phyloP scores from a whole-genome alignment of 108 stramenopile species.

The Craspedostauros australis region DNA sequence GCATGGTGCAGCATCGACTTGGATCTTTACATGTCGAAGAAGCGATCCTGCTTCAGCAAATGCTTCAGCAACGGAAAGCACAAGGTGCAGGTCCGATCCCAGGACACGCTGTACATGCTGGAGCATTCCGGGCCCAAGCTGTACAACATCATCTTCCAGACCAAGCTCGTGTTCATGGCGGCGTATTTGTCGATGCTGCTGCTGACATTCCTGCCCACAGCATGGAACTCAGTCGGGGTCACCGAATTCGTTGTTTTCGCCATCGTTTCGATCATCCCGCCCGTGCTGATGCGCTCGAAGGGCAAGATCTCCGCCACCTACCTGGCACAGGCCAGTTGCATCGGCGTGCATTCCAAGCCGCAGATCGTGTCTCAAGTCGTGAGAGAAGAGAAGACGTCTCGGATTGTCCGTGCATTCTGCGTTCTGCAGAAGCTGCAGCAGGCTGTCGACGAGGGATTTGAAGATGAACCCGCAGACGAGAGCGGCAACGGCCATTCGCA shows the following conservation, averaged over 20 bases:
- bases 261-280: constrained; percentile 10
- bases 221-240: neutral
- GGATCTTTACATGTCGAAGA: constrained; percentile 10
- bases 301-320: constrained; percentile 7
- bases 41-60: constrained; percentile 4
- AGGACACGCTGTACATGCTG: constrained; percentile 26
- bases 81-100: neutral
- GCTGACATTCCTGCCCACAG: constrained; percentile 5
- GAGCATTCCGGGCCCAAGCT: constrained; percentile 21
- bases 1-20: constrained; percentile 20
- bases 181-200: constrained; percentile 19
- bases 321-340: constrained; percentile 13
- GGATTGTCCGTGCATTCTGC: constrained; percentile 33
- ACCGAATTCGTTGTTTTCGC: neutral
- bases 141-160: constrained; percentile 22
- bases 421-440: constrained; percentile 29
- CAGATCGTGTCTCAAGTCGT: constrained; percentile 30
- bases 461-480: constrained; percentile 2
- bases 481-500: too few relatives aligned
- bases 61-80: neutral
- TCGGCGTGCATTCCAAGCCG: constrained; percentile 23
- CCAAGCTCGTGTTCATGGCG: constrained; percentile 18
- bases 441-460: neutral
- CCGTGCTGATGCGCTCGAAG: constrained; percentile 7
- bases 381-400: constrained; percentile 33